Evolutionary conservation across 768 basidiomycete species (phyloP), one percentile per base, ranked within the genome.

Genomic region (Mycena maculata): DNA sequence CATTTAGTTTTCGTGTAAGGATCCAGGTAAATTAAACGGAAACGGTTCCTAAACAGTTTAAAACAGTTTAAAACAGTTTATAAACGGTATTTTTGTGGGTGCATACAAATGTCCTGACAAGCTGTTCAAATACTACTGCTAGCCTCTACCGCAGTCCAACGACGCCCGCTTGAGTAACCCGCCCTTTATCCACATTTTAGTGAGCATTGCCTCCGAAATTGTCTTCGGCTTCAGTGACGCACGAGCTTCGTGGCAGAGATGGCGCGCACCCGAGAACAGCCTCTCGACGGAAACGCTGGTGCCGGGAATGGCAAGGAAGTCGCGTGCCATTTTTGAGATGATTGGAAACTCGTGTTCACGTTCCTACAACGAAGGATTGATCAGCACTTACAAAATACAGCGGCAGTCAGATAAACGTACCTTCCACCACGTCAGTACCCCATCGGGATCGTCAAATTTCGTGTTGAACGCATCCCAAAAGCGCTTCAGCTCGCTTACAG

Each of bases 141-240:
- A n/a, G n/a, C n/a, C 16, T 9, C 6, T n/a, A n/a, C n/a, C n/a
- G n/a, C n/a, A n/a, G 16, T 8, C 44, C 23, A 45, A 6, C 8
- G 23, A 10, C n/a, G n/a, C n/a, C n/a, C n/a, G n/a, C n/a, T 57
- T 44, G 10, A 57, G 20, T 18, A 42, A 44, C 12, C 55, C 55
- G 8, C 13, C 55, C 42, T 55, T 55, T 39, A 55, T 41, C 54
- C 54, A 55, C 54, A 55, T 55, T 20, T 41, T 42, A 1, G 41
- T 57, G 39, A 57, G 55, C 41, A 44, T 57, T n/a, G 55, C 55
- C 30, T 30, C 18, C 27, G 27, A 28, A 10, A 57, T 57, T 13
- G 55, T 30, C 13, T 57, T 27, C 1, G 55, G 16, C 25, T 44
- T 27, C 55, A 57, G 4, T 1, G 55, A 57, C 20, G 20, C 39